phyloP scores from a whole-genome alignment of 1,284 basidiomycete genomes.

The Kalmanozyma brasiliensis region DNA sequence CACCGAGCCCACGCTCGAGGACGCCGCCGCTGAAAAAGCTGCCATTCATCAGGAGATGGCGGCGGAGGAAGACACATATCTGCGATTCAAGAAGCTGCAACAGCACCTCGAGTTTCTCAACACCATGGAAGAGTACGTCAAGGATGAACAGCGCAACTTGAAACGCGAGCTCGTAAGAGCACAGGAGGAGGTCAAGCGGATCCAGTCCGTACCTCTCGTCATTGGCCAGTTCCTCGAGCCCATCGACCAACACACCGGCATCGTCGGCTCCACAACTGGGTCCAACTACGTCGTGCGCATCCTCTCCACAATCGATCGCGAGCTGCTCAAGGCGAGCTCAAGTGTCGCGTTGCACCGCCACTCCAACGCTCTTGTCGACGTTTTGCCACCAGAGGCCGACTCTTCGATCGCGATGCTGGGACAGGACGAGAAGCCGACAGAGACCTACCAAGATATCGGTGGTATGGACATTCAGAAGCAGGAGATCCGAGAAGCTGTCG shows the following conservation, averaged over 20 bases:
- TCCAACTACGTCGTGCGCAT: constrained; percentile 99
- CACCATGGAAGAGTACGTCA: constrained; percentile 80
- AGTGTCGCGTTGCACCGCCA: constrained; percentile 98
- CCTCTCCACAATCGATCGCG: constrained; percentile 94
- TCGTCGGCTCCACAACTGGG: constrained; percentile 97
- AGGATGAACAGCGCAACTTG: constrained; percentile 97
- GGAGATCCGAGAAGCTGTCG: constrained; percentile 98
- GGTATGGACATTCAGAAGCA: constrained; percentile 99
- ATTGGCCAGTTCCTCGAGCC: constrained; percentile 99
- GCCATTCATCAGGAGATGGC: constrained; percentile 57
- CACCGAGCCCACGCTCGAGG: constrained; percentile 57
- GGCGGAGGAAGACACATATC: constrained; percentile 62
- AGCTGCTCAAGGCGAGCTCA: constrained; percentile 94
- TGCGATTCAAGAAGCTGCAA: constrained; percentile 67
- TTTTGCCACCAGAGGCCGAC: constrained; percentile 97
- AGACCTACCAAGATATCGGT: constrained; percentile 76
- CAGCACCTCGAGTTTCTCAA: constrained; percentile 67
- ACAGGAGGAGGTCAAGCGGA: constrained; percentile 99
- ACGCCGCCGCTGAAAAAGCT: constrained; percentile 59
- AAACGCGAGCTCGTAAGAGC: constrained; percentile 97
- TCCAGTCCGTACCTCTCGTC: constrained; percentile 98
- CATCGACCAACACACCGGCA: constrained; percentile 96
- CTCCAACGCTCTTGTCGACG: constrained; percentile 98
- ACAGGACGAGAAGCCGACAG: constrained; percentile 78
- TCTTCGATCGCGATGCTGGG: constrained; percentile 82